Base-by-base conservation (phyloP, 352 stramenopile species). In the Pilasporangium apinafurcum region DNA sequence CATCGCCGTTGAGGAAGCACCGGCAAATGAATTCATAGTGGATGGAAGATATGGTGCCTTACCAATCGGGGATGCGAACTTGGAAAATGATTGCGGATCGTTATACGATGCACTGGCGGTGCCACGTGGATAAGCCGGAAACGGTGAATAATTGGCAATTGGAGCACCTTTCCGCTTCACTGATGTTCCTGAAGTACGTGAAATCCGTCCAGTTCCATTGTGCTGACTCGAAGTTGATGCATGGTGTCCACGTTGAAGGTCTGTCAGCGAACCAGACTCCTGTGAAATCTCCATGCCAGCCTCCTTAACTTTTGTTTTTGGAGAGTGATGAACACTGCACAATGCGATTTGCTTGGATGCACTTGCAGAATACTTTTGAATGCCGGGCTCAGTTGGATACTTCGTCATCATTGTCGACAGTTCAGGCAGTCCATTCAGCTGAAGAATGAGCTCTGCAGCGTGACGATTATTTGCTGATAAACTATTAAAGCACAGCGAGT, bases 401-500 rank as follows among this genome's bases (percentile, higher is more conserved):
- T 70, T 83, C 21, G 79, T 65, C 69, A 89, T 85, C 1, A 87
- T 63, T 0, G 65, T 88, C 21, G 79, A 92, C 13, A 92, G 59
- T 26, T 92, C 79, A 13, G 56, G 42, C 22, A 89, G 51, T 9
- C 74, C 79, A 18, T 86, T 82, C 5, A 88, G 57, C 16, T 56
- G 51, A 5, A 86, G 47, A 14, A 91, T 60, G 17, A 80, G 45
- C 7, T 60, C 53, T 7, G 70, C 73, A 5, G 73, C 73, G 13
- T 69, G 51, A 8, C 65, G 59, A 22, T 83, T 65, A 48, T 62
- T 84, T 9, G 75, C 68, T 8, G 68, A 63, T 16, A 91, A 65
- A 38, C 71, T 84, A 37, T 14, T 5, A 50, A 8, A 32, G 40
- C 17, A 38, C 20, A 17, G 43, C 17, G 52, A 6, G 24, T 17